A percentile compares a stretch with the other conserved stretches of the same genome.
Evolutionary conservation across 306 rosid genomes (phyloP).

Genomic region (Prinsepia uniflora): DNA sequence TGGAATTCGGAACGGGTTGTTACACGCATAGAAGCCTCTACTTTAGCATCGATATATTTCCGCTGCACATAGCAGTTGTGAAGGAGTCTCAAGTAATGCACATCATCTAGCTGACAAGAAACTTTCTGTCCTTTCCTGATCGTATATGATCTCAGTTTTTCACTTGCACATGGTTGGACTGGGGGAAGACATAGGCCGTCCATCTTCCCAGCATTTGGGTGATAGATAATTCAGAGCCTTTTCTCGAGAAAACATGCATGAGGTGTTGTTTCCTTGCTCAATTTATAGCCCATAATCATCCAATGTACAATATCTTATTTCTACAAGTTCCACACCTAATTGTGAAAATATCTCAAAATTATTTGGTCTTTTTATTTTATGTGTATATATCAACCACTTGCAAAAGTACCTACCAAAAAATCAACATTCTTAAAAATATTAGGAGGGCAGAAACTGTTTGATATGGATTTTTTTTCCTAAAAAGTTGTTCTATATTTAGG

Average conservation of each 20-base stretch:
- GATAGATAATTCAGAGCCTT: too few relatives aligned
- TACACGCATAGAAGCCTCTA: slow-evolving; percentile 34
- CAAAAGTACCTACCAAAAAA: neutral
- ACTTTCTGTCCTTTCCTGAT: slow-evolving; percentile 58
- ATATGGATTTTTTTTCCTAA: neutral
- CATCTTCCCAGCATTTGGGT: slow-evolving; percentile 25
- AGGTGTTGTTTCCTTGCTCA: neutral
- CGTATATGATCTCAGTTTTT: slow-evolving; percentile 30
- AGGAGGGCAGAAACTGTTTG: slow-evolving; percentile 4
- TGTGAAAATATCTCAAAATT: neutral
- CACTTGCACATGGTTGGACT: slow-evolving; percentile 31
- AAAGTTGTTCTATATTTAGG: too few relatives aligned
- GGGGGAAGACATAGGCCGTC: slow-evolving; percentile 65
- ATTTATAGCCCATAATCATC: neutral
- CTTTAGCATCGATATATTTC: slow-evolving; percentile 71
- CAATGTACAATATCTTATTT: too few relatives aligned
- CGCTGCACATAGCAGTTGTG: slow-evolving; percentile 71
- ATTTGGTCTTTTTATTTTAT: neutral
- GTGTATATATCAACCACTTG: slow-evolving; percentile 1
- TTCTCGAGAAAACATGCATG: too few relatives aligned
- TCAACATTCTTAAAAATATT: neutral
- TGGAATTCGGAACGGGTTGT: too few relatives aligned
- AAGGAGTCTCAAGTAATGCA: slow-evolving; percentile 52
- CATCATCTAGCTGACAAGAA: slow-evolving; percentile 57
- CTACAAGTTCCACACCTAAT: neutral